Conservation (phyloP, 768 basidiomycete species). For the Gymnopilus junonius region DNA sequence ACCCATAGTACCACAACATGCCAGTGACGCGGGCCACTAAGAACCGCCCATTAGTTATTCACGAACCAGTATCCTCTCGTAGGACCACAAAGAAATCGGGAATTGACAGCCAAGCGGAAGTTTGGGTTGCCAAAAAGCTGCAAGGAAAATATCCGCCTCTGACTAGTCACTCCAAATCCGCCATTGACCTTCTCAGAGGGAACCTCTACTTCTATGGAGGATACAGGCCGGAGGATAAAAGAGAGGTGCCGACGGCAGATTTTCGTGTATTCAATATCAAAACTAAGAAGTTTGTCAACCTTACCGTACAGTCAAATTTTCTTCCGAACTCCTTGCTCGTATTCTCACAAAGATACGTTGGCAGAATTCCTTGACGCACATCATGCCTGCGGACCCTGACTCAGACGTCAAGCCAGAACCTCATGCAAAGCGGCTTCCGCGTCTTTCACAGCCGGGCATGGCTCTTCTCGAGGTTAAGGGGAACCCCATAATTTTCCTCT, state of each 20-base stretch:
- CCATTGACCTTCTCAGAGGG: background rate
- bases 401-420: background rate
- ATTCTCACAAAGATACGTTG: too few relatives aligned
- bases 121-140: background rate
- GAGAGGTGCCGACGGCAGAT: background rate
- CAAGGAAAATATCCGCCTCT: background rate
- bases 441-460: background rate
- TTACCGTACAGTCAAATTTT: background rate
- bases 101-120: too few relatives aligned
- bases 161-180: background rate
- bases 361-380: background rate
- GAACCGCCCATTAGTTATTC: background rate
- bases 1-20: too few relatives aligned
- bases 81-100: too few relatives aligned
- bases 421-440: background rate
- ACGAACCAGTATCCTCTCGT: background rate
- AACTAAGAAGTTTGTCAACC: constrained; percentile 2
- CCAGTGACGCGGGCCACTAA: too few relatives aligned
- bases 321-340: background rate
- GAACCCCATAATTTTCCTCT: constrained; percentile 1
- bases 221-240: background rate
- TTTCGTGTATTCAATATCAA: background rate
- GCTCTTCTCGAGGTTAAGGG: background rate
- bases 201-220: constrained; percentile 7
- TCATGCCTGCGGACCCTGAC: background rate